Evolutionary conservation across 2,329 filamentous ascomycete genomes (phyloP).

Genomic region (Xenosphaeropsis pyriputrescens): DNA sequence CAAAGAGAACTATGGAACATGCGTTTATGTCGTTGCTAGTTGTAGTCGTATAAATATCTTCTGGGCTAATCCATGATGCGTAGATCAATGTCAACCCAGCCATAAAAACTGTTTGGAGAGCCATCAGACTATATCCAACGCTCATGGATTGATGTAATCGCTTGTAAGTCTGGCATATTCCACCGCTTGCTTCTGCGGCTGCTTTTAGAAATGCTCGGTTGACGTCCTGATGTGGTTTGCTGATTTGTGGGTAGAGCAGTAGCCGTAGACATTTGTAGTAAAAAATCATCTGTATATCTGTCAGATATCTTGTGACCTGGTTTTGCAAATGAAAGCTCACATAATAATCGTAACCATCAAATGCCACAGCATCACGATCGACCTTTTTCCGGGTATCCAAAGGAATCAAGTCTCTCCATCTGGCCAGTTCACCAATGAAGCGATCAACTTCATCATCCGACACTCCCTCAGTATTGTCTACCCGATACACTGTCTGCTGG

Average conservation of each 20-base stretch:
- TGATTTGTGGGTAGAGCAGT: conserved; percentile 11
- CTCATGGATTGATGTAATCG: conserved; percentile 15
- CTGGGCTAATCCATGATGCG: conserved; percentile 14
- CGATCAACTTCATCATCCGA: conserved; percentile 1
- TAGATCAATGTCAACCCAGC: conserved; percentile 18
- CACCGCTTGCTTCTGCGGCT: conserved; percentile 9
- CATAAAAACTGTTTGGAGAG: conserved; percentile 15
- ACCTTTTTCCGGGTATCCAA: conserved; percentile 6
- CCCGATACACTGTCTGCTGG: conserved; percentile 4
- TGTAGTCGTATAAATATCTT: conserved; percentile 7
- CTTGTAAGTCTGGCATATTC: conserved; percentile 15
- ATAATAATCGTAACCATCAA: conserved; percentile 11
- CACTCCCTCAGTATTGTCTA: background rate
- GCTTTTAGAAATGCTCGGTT: conserved; percentile 7
- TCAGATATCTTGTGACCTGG: background rate
- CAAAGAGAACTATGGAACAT: conserved; percentile 12
- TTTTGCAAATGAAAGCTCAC: conserved; percentile 4
- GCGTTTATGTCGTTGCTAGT: conserved; percentile 15
- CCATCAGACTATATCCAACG: conserved; percentile 15
- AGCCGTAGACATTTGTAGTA: conserved; percentile 13
- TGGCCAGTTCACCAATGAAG: conserved; percentile 1
- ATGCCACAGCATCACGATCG: conserved; percentile 5
- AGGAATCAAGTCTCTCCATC: conserved; percentile 3
- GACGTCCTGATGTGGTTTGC: conserved; percentile 2
- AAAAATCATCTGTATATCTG: conserved; percentile 10